A percentile compares a stretch with the other conserved stretches of the same genome.
These are phyloP conservation scores for Cylindrotheca fusiformis DNA, from an alignment of 108 stramenopile genomes.

Conservation along the genomic window DNA sequence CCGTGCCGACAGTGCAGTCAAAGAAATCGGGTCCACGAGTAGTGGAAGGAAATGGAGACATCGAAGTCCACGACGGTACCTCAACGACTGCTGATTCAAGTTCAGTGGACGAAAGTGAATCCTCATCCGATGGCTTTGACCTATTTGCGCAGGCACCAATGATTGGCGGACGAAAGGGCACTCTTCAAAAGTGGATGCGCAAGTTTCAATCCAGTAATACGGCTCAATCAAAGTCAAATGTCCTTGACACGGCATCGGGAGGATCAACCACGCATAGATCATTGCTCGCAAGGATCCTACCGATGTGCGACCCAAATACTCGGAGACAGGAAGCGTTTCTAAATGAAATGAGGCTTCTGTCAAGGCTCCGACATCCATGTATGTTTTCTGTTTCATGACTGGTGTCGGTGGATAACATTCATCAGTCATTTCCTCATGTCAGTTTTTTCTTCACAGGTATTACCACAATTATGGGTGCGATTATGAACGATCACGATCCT, in stretches of 20 bases:
- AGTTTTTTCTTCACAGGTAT: conserved; percentile 34
- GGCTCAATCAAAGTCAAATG: no score
- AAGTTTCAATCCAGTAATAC: no score
- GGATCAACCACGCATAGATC: not conserved
- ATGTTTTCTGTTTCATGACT: conserved; percentile 38
- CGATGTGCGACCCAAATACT: not conserved
- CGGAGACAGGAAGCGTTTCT: conserved; percentile 6
- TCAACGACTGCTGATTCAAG: no score
- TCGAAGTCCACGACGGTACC: no score
- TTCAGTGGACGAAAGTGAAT: no score
- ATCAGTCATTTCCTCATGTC: not conserved
- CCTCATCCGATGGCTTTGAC: no score
- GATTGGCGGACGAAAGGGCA: no score
- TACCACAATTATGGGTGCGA: conserved; percentile 53
- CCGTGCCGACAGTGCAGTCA: no score
- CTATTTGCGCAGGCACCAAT: no score
- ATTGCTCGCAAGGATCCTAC: not conserved
- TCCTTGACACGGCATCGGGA: not conserved
- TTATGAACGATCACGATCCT: conserved; percentile 24
- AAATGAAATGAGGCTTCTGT: conserved; percentile 44
- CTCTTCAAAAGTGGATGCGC: no score
- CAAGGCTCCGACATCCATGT: conserved; percentile 58
- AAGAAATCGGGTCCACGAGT: no score
- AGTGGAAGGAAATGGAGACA: no score
- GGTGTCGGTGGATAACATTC: conserved; percentile 28